Evolutionary conservation across 768 basidiomycete species (phyloP).

Genomic region (Tephrocybe rancida): DNA sequence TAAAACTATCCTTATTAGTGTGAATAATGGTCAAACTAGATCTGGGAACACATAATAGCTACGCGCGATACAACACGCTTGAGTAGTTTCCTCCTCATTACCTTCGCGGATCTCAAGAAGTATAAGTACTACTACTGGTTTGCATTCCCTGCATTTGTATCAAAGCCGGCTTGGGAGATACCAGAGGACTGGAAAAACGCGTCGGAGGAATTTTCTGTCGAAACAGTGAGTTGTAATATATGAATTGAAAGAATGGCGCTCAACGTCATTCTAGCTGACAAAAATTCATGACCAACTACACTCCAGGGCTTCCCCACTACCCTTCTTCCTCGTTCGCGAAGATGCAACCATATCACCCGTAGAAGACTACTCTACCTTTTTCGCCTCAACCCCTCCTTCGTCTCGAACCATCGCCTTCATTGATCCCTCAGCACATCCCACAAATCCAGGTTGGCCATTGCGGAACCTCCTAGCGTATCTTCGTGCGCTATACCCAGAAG

Average conservation of each 20-base stretch:
- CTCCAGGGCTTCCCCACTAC: conserved; percentile 32
- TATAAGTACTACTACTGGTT: conserved; percentile 99
- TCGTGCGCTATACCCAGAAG: conserved; percentile 54
- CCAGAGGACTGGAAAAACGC: conserved; percentile 56
- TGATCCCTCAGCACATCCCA: conserved; percentile 81
- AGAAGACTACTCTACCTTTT: conserved; percentile 62
- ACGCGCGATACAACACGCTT: conserved; percentile 59
- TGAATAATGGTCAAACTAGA: conserved; percentile 38
- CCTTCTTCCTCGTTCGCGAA: conserved; percentile 67
- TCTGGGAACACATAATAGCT: conserved; percentile 64
- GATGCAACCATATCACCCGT: conserved; percentile 49
- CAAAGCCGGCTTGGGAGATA: conserved; percentile 92
- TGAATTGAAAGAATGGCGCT: neutral
- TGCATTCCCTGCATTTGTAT: conserved; percentile 89
- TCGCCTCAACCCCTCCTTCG: conserved; percentile 33
- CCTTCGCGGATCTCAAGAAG: conserved; percentile 97
- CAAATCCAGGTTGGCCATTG: conserved; percentile 89
- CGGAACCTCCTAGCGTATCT: conserved; percentile 91
- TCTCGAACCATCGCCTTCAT: conserved; percentile 60
- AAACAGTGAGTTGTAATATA: conserved; percentile 35
- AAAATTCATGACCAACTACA: conserved; percentile 54
- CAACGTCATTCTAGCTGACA: conserved; percentile 41
- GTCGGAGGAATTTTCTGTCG: conserved; percentile 40
- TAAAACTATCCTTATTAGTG: neutral
- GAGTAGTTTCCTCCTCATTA: conserved; percentile 85